Percentiles rank a stretch among this genome's conserved stretches.
phyloP scores from a whole-genome alignment of 1,284 basidiomycete species.

The Kwoniella shivajii region DNA sequence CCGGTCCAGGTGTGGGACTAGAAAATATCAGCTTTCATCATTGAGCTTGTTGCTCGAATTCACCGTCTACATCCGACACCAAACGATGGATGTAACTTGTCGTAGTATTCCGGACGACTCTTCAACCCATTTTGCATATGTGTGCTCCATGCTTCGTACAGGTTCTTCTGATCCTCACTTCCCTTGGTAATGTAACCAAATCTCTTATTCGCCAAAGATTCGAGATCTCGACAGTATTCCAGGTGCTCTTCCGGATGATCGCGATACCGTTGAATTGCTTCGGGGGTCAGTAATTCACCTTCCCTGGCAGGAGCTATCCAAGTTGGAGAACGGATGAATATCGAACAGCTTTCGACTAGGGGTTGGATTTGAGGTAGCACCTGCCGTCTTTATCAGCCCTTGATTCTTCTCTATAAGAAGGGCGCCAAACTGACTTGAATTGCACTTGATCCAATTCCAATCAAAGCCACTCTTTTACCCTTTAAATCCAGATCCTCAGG shows the following conservation, averaged over 20 bases:
- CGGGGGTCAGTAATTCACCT: slow-evolving; percentile 3
- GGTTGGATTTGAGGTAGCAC: slow-evolving; percentile 14
- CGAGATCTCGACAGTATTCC: slow-evolving; percentile 9
- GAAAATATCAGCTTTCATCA: neutral
- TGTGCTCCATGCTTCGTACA: slow-evolving; percentile 10
- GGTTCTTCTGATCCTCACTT: slow-evolving; percentile 11
- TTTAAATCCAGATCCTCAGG: slow-evolving; percentile 27
- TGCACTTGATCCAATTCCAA: slow-evolving; percentile 18
- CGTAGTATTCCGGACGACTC: slow-evolving; percentile 10
- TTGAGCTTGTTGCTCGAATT: neutral
- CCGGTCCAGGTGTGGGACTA: slow-evolving; percentile 13
- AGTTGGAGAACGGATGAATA: slow-evolving; percentile 7
- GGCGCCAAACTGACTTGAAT: slow-evolving; percentile 10
- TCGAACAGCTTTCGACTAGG: slow-evolving; percentile 6
- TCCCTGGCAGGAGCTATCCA: slow-evolving; percentile 10
- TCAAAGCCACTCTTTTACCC: slow-evolving; percentile 18
- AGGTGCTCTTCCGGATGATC: slow-evolving; percentile 13
- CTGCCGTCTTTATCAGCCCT: neutral
- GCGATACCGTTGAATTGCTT: slow-evolving; percentile 1
- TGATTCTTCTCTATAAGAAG: neutral
- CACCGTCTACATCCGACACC: slow-evolving; percentile 11
- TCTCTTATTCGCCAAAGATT: slow-evolving; percentile 10
- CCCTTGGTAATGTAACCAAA: slow-evolving; percentile 11
- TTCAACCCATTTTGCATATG: slow-evolving; percentile 7
- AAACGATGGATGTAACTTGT: slow-evolving; percentile 10